Evolutionary conservation across 208 protist species (phyloP), one percentile per base, ranked within the genome.

Genomic region (Leishmania tarentolae): DNA sequence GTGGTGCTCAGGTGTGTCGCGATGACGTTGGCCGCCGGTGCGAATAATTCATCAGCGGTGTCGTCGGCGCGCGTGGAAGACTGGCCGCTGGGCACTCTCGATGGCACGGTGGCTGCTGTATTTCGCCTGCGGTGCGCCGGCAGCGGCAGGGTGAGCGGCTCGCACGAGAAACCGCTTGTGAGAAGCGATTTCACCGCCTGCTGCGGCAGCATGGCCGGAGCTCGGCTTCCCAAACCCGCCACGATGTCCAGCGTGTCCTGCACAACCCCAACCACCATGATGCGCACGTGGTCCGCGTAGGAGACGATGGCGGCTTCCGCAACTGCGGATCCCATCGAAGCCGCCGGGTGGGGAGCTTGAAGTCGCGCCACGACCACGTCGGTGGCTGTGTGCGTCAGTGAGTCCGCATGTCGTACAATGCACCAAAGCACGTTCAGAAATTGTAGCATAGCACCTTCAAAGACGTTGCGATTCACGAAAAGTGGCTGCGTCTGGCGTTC

Each of bases 391-490:
- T 95, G 93, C 11, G 88, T 94, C 5, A 97, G 80, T 21, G 85
- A 80, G 79, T 97, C 93, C 8, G 84, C 72, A 75, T 95, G 92
- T 3, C 84, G 84, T 40, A 89, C 57, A 13, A 94, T 24, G 40
- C 82, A 82, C 69, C 79, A 83, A 13, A 78, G 57, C 31, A 95
- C 93, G 78, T 97, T 97, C 24, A 95, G 63, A 63, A 89, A 91
- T 83, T 95, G 92, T 68, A 95, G 86, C 52, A 92, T 75, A 28
- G 91, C 87, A 6, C 79, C 84, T 53, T 95, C 93, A 21, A 94
- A 77, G 21, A 90, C 50, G 76, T 94, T 93, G 7, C 68, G 57
- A 71, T 94, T 93, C 28, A 95, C 90, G 17, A 50, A 42, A 6
- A 71, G 82, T n/a, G 79, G 75, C 68, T 86, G 78, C 59, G 90